Evolutionary conservation across 1,139 yeast species (phyloP).

Genomic region (Kurtzmaniella quercitrusa): DNA sequence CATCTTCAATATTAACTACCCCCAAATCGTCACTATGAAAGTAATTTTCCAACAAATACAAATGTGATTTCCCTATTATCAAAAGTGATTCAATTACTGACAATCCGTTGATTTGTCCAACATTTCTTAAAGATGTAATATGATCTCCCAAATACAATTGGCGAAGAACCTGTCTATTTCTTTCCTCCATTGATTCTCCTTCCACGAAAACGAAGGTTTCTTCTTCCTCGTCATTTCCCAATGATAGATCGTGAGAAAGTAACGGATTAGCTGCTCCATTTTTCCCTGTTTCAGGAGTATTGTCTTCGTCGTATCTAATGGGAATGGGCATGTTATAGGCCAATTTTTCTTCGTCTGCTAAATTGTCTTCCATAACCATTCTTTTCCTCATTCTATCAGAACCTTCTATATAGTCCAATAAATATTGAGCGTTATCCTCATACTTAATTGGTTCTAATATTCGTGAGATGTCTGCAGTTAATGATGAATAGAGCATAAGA

Average conservation of each 20-base stretch:
- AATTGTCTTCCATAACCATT: slow-evolving; percentile 48
- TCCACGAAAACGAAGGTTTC: slow-evolving; percentile 38
- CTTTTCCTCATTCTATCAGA: slow-evolving; percentile 60
- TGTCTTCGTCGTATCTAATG: slow-evolving; percentile 19
- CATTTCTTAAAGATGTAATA: slow-evolving; percentile 68
- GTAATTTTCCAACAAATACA: slow-evolving; percentile 68
- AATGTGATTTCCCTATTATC: slow-evolving; percentile 58
- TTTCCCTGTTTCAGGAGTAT: slow-evolving; percentile 9
- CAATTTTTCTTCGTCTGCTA: slow-evolving; percentile 40
- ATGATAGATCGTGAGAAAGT: background rate
- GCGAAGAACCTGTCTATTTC: slow-evolving; percentile 67
- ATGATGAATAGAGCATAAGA: slow-evolving; percentile 40
- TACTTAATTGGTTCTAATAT: slow-evolving; percentile 22
- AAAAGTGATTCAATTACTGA: slow-evolving; percentile 70
- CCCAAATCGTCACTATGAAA: slow-evolving; percentile 50
- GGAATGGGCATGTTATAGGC: slow-evolving; percentile 40
- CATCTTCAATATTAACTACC: slow-evolving; percentile 65
- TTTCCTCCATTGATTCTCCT: slow-evolving; percentile 51
- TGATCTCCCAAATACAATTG: slow-evolving; percentile 68
- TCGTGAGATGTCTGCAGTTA: slow-evolving; percentile 41
- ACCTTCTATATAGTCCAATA: slow-evolving; percentile 65
- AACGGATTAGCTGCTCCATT: slow-evolving; percentile 24
- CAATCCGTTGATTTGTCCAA: slow-evolving; percentile 67
- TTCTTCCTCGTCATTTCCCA: slow-evolving; percentile 6
- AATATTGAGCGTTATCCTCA: slow-evolving; percentile 28